These are phyloP conservation scores for Parathielavia hyrcaniae DNA, from an alignment of 495 filamentous ascomycete species.

Conservation along the genomic window DNA sequence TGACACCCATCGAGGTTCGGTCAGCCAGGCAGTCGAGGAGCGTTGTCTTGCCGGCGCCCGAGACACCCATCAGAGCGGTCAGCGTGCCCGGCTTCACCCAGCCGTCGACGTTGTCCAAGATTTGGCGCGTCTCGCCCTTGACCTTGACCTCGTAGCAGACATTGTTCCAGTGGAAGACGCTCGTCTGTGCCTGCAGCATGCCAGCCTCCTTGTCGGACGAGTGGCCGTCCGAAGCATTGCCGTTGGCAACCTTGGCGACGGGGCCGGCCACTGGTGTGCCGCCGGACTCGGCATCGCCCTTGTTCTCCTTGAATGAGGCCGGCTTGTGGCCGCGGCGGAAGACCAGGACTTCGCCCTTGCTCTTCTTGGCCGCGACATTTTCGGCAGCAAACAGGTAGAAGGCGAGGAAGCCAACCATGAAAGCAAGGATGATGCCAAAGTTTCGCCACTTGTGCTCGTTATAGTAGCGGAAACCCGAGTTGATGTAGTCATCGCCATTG, in stretches of 20 bases:
- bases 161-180: constrained; percentile 80
- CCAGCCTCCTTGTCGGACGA: constrained; percentile 42
- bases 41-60: constrained; percentile 68
- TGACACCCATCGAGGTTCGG: constrained; percentile 78
- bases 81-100: constrained; percentile 89
- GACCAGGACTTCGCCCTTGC: constrained; percentile 82
- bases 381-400: constrained; percentile 69
- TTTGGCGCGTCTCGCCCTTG: constrained; percentile 64
- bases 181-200: constrained; percentile 50
- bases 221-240: constrained; percentile 41
- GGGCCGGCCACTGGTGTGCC: constrained; percentile 38
- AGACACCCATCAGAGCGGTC: constrained; percentile 81
- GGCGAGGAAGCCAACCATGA: constrained; percentile 60
- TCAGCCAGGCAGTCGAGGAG: constrained; percentile 67
- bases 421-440: constrained; percentile 70
- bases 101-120: constrained; percentile 78
- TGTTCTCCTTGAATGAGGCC: constrained; percentile 49
- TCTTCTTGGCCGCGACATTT: constrained; percentile 66
- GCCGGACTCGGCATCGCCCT: constrained; percentile 50
- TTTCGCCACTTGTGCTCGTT: constrained; percentile 67
- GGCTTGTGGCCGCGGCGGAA: constrained; percentile 73
- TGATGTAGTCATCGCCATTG: constrained; percentile 65
- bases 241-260: constrained; percentile 34
- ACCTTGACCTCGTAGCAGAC: constrained; percentile 88
- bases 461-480: constrained; percentile 55